phyloP scores from a whole-genome alignment of 1,284 basidiomycete species.

The Salmacisia buchloeana region DNA sequence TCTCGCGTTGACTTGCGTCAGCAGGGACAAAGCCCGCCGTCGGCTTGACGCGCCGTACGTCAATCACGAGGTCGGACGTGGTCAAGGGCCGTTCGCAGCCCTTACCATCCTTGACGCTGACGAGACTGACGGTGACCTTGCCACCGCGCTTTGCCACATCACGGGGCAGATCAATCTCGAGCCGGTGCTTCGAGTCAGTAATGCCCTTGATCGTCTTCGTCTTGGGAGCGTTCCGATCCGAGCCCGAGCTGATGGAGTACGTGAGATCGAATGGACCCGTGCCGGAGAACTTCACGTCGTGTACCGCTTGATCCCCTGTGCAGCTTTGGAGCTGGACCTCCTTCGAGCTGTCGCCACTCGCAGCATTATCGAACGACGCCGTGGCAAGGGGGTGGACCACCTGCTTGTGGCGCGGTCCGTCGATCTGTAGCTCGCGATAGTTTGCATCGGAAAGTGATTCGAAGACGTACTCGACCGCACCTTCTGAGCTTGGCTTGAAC shows the following conservation, averaged over 20 bases:
- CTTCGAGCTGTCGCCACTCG: slow-evolving; percentile 18
- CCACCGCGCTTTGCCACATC: slow-evolving; percentile 66
- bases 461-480: slow-evolving; percentile 83
- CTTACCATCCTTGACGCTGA: slow-evolving; percentile 80
- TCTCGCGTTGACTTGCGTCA: slow-evolving; percentile 54
- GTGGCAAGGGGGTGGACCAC: slow-evolving; percentile 45
- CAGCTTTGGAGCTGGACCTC: slow-evolving; percentile 42
- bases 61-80: slow-evolving; percentile 74
- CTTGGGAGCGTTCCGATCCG: slow-evolving; percentile 12
- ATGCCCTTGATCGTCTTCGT: slow-evolving; percentile 38
- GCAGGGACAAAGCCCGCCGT: slow-evolving; percentile 70
- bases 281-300: slow-evolving; percentile 40
- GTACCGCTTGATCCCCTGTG: slow-evolving; percentile 36
- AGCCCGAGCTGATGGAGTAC: slow-evolving; percentile 31
- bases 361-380: slow-evolving; percentile 30
- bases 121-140: slow-evolving; percentile 70
- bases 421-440: slow-evolving; percentile 62
- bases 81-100: slow-evolving; percentile 75
- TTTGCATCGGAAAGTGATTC: slow-evolving; percentile 72
- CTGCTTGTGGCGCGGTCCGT: slow-evolving; percentile 43
- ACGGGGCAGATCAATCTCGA: slow-evolving; percentile 49
- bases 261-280: slow-evolving; percentile 45
- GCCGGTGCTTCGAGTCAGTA: slow-evolving; percentile 29
- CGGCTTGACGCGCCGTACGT: slow-evolving; percentile 80
- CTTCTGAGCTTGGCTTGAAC: slow-evolving; percentile 78